Evolutionary conservation across 352 stramenopile genomes (phyloP), one percentile per base, ranked within the genome.

Genomic region (Globisporangium takayamanum): DNA sequence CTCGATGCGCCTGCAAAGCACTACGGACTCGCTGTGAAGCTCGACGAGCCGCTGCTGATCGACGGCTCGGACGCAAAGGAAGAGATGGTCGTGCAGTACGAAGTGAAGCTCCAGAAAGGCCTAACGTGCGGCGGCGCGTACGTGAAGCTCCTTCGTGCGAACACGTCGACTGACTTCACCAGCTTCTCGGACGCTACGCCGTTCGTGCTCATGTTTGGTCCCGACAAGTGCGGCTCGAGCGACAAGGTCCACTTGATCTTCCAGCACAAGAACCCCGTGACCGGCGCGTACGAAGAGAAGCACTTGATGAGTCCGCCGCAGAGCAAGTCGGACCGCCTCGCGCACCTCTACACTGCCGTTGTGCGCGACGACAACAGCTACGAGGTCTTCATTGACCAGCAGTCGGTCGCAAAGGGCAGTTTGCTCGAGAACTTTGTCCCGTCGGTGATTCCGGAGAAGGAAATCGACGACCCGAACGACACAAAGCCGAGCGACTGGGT

Each of bases 191-290:
- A 96, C 65, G 61, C 75, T 33, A 92, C 89, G 50, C 92, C 91
- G 30, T 98, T 97, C 61, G 82, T 89, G 56, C 87, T 98, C 71
- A 98, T 98, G 94, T 98, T 98, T 71, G 94, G 94, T 0, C 94
- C 94, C 1, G 94, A 98, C 70, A 96, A 96, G 60, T 98, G 94
- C 66, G 94, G 94, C 44, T 66, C 73, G 14, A 98, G 73, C 64
- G 92, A 98, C 70, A 98, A 98, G 66, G 84, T 96, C 57, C 94
- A 98, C 59, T 90, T 98, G 30, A 98, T 98, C 60, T 92, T 98
- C 67, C 84, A 96, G 67, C 88, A 98, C 76, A 76, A 96, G 69
- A 98, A 97, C 77, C 94, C 92, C 0, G 51, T 96, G 25, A 96
- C 88, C 6, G 67, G 78, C n/a, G 67, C 87, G 70, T 98, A 94